Percentiles rank a stretch among this genome's conserved stretches.
phyloP scores from a whole-genome alignment of 768 basidiomycete genomes.

The Pluteus cervinus region DNA sequence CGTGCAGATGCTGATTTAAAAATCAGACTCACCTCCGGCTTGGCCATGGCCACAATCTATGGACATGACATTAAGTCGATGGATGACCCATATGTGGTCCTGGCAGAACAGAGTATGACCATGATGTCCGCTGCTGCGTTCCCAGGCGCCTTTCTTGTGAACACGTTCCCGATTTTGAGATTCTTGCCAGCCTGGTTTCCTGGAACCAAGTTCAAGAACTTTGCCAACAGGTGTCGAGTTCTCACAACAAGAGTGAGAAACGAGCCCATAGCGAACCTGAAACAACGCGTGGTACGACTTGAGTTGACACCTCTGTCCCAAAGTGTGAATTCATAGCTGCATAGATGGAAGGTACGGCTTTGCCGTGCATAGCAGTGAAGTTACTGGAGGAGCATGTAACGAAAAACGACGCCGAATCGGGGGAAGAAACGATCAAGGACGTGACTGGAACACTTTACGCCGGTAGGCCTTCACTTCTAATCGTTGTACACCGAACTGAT shows the following conservation, averaged over 20 bases:
- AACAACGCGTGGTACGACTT: conserved; percentile 12
- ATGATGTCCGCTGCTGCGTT: conserved; percentile 12
- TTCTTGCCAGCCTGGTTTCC: conserved; percentile 26
- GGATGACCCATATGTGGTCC: conserved; percentile 14
- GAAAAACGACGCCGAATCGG: conserved; percentile 2
- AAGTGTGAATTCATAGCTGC: no score
- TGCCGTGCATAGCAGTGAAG: conserved; percentile 7
- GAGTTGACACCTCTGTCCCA: neutral
- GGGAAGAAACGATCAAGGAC: conserved; percentile 8
- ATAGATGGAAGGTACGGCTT: conserved; percentile 11
- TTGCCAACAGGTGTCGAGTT: conserved; percentile 9
- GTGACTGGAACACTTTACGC: conserved; percentile 12
- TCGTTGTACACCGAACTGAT: no score
- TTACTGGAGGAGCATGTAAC: conserved; percentile 5
- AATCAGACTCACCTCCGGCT: conserved; percentile 27
- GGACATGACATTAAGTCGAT: conserved; percentile 21
- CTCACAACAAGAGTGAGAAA: conserved; percentile 13
- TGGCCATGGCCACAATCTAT: conserved; percentile 29
- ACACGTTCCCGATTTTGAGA: conserved; percentile 19
- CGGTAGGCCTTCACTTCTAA: conserved; percentile 6
- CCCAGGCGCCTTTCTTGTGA: conserved; percentile 16
- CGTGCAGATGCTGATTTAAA: no score
- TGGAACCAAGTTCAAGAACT: conserved; percentile 19
- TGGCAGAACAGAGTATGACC: conserved; percentile 12
- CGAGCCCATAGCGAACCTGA: conserved; percentile 14